Conservation (phyloP, 305 asterid genomes). For the Rubia tinctorum region DNA sequence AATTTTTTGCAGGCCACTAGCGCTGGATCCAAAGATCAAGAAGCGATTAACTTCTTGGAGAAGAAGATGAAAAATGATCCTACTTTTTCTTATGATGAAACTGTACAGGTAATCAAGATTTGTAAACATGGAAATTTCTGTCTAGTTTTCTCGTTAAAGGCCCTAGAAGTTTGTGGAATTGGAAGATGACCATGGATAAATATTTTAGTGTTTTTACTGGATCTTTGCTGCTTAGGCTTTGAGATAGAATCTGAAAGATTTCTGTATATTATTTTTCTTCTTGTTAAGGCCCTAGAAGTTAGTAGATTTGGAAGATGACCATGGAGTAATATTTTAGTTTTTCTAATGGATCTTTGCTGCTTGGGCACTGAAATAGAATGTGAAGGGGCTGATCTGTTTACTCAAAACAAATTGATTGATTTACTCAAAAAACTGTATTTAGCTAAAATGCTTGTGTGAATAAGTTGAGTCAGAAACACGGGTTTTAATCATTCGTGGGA, state of each 20-base stretch:
- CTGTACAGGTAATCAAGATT: constrained; percentile 71
- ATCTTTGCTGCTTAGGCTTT: background rate
- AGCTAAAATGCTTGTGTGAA: background rate
- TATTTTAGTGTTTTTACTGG: background rate
- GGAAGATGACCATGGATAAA: no score
- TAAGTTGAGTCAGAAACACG: background rate
- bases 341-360: background rate
- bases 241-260: no score
- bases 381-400: background rate
- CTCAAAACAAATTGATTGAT: background rate
- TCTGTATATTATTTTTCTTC: background rate
- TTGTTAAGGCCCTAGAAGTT: background rate
- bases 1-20: constrained; percentile 80
- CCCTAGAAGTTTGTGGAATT: background rate
- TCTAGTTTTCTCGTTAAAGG: background rate
- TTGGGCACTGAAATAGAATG: background rate
- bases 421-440: background rate
- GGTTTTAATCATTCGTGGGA: background rate
- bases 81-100: constrained; percentile 89
- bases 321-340: background rate
- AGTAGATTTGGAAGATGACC: background rate
- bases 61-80: constrained; percentile 98
- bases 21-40: constrained; percentile 98
- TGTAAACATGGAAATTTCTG: background rate
- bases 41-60: constrained; percentile 92